phyloP scores from a whole-genome alignment of 2,329 filamentous ascomycete species.

The Cordyceps tenuipes region DNA sequence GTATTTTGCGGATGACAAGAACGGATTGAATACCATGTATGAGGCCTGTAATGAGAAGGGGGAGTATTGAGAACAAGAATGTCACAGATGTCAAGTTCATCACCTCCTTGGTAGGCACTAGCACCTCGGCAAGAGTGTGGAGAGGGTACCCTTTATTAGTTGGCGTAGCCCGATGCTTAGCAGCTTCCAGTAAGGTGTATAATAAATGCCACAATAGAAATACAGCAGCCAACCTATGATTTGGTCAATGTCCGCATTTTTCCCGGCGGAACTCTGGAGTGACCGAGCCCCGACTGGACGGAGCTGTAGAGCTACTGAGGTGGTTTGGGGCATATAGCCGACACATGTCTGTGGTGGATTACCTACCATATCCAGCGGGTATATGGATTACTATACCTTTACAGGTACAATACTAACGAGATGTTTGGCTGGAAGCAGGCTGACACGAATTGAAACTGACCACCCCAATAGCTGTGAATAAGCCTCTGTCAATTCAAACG shows the following conservation, averaged over 20 bases:
- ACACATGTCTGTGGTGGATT: too few relatives aligned
- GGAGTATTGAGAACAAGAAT: background rate
- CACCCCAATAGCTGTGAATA: too few relatives aligned
- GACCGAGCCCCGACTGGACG: background rate
- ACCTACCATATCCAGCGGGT: too few relatives aligned
- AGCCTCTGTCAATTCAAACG: too few relatives aligned
- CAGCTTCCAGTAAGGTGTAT: background rate
- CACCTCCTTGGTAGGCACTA: background rate
- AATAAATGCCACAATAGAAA: background rate
- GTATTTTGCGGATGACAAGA: background rate
- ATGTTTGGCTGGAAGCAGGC: too few relatives aligned
- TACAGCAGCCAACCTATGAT: background rate
- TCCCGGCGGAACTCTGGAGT: background rate
- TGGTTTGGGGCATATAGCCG: background rate
- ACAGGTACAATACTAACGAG: too few relatives aligned
- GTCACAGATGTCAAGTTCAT: background rate
- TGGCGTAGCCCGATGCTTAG: background rate
- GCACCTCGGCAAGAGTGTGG: conserved; percentile 12
- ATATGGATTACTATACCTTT: too few relatives aligned
- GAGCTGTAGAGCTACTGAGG: background rate
- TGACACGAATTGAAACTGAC: too few relatives aligned
- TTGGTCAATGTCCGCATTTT: background rate
- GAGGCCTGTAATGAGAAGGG: background rate
- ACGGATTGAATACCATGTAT: background rate
- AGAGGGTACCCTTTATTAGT: background rate